Percentiles rank a stretch among this genome's conserved stretches.
Evolutionary conservation across 768 basidiomycete species (phyloP).

Genomic region (Scleroderma bovista): DNA sequence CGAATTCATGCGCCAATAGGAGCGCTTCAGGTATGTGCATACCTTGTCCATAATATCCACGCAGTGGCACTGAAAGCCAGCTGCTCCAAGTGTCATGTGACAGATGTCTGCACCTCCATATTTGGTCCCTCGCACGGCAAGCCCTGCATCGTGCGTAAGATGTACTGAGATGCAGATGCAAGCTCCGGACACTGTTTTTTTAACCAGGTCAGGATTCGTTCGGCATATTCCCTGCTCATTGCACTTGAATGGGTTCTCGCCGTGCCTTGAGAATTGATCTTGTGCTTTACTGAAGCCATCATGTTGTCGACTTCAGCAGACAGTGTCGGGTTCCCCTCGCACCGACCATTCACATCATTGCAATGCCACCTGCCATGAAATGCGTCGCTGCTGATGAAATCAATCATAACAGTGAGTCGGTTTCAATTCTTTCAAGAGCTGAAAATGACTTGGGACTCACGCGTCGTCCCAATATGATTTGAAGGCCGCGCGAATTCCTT

Average conservation of each 20-base stretch:
- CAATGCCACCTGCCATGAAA: slow-evolving; percentile 24
- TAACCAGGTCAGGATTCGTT: neutral
- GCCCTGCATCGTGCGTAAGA: too few relatives aligned
- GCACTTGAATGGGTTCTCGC: slow-evolving; percentile 24
- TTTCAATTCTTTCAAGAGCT: slow-evolving; percentile 10
- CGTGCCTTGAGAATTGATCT: slow-evolving; percentile 13
- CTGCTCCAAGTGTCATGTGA: too few relatives aligned
- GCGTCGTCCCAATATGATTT: neutral
- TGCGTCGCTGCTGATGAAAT: too few relatives aligned
- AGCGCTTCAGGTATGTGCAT: too few relatives aligned
- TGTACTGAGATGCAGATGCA: too few relatives aligned
- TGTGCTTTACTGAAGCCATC: slow-evolving; percentile 21
- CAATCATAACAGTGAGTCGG: too few relatives aligned
- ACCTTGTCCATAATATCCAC: too few relatives aligned
- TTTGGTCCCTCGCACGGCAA: too few relatives aligned
- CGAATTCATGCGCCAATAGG: too few relatives aligned
- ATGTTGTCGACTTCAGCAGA: slow-evolving; percentile 18
- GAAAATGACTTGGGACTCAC: neutral
- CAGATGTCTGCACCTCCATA: too few relatives aligned
- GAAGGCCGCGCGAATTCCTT: neutral
- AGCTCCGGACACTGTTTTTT: too few relatives aligned
- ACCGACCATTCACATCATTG: slow-evolving; percentile 15
- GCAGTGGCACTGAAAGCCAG: too few relatives aligned
- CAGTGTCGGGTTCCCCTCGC: slow-evolving; percentile 26
- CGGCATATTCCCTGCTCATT: slow-evolving; percentile 8